A percentile compares a stretch with the other conserved stretches of the same genome.
These are phyloP conservation scores for Cryptococcus sp. DNA, from an alignment of 1,284 basidiomycete species.

Conservation along the genomic window DNA sequence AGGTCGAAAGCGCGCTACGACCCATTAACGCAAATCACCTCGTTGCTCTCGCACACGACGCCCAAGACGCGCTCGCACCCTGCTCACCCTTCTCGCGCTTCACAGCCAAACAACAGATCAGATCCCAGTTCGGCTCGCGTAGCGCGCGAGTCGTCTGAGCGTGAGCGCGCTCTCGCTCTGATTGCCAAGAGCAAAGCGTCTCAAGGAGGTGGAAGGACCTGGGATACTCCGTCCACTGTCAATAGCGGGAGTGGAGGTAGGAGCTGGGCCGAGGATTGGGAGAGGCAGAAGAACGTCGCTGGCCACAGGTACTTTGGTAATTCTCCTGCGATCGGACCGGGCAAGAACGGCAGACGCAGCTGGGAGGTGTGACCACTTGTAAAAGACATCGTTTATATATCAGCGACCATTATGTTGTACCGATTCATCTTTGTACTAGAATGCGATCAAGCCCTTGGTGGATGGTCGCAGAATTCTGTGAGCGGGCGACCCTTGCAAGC, in stretches of 20 bases:
- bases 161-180: slow-evolving; percentile 49
- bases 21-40: slow-evolving; percentile 44
- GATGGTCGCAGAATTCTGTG: too few relatives aligned
- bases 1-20: slow-evolving; percentile 43
- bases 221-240: slow-evolving; percentile 37
- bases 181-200: slow-evolving; percentile 36
- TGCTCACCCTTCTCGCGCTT: background rate
- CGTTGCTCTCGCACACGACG: slow-evolving; percentile 18
- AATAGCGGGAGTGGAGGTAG: slow-evolving; percentile 13
- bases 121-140: slow-evolving; percentile 23
- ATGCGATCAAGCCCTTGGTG: too few relatives aligned
- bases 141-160: slow-evolving; percentile 38
- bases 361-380: slow-evolving; percentile 1
- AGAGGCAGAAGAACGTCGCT: slow-evolving; percentile 44
- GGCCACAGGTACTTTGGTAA: slow-evolving; percentile 33
- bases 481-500: too few relatives aligned
- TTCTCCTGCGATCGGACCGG: background rate
- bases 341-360: background rate
- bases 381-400: background rate
- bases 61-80: slow-evolving; percentile 6
- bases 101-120: background rate
- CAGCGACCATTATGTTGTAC: background rate
- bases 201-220: slow-evolving; percentile 5
- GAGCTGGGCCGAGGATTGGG: slow-evolving; percentile 40
- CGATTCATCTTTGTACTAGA: background rate